Base-by-base conservation (phyloP, 495 filamentous ascomycete species). In the Chaetomium cochliodes region DNA sequence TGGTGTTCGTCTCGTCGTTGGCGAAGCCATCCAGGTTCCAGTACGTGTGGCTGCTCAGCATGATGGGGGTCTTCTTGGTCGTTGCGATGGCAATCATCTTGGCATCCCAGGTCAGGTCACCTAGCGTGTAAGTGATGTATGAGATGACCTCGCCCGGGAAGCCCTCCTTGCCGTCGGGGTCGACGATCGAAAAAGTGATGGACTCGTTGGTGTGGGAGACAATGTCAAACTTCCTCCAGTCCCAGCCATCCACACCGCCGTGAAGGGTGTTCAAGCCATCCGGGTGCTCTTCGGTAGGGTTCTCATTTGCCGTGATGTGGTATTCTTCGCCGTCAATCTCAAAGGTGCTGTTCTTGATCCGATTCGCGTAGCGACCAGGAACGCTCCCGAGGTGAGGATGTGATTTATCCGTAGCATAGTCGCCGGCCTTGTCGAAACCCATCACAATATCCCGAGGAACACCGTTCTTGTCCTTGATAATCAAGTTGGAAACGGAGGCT, bases 21-120 rank as follows among this genome's bases (percentile, higher is more conserved):
- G 80, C 76, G 73, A 92, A 96, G 12, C 86, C 92, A 72, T 93
- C 91, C 60, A 96, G 79, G 76, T 96, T 94, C 90, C 91, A 96
- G 79, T 96, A 96, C 55, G 89, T 85, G 67, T 86, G 83, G 55
- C 80, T 84, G 65, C 75, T 82, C 42, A 89, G 77, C 87, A 89
- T 88, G 66, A 89, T 88, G 39, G 87, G 86, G 28, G 87, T 88
- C 66, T 81, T 82, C 70, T 84, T 83, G 5, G 80, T 83, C 0
- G 81, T 86, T 3, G 82, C 73, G 42, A 84, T 68, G 28, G 82
- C 83, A 0, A 81, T 72, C 77, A 86, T 85, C 71, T 79, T 81
- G 47, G 84, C 76, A 60, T 86, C 79, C 83, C 83, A 86, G 7
- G 78, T 79, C 69, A 73, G 69, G 28, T 80, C 70, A 16, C 70